phyloP scores from a whole-genome alignment of 371 early-diverging fungal species.

The Smittium culicis region DNA sequence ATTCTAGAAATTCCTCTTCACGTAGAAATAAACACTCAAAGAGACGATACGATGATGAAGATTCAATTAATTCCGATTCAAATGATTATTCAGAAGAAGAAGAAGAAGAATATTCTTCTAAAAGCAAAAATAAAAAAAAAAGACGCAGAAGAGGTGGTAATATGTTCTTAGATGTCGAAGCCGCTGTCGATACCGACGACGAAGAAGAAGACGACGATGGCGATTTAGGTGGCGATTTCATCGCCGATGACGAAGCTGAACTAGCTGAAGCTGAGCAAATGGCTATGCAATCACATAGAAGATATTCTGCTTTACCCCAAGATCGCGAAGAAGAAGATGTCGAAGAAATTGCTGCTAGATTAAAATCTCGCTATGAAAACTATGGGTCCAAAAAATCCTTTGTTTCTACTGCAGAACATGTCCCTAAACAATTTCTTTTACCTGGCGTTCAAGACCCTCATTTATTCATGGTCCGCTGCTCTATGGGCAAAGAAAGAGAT shows the following conservation, averaged over 20 bases:
- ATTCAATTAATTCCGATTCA: constrained; percentile 25
- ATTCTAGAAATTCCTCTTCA: constrained; percentile 6
- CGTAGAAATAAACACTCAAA: constrained; percentile 34
- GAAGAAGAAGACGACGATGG: constrained; percentile 64
- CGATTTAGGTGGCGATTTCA: constrained; percentile 62
- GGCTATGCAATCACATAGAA: constrained; percentile 30
- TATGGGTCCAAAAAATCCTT: constrained; percentile 22
- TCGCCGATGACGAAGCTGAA: constrained; percentile 53
- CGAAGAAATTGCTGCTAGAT: constrained; percentile 64
- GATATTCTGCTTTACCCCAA: constrained; percentile 36
- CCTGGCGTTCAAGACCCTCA: constrained; percentile 85
- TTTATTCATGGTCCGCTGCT: constrained; percentile 87
- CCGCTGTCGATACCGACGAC: constrained; percentile 59
- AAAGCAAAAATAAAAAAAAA: constrained; percentile 21
- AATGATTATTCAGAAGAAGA: constrained; percentile 12
- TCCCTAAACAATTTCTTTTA: constrained; percentile 63
- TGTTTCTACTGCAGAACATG: constrained; percentile 40
- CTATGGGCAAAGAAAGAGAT: constrained; percentile 81
- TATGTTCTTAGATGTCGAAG: constrained; percentile 46
- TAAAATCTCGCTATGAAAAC: constrained; percentile 66
- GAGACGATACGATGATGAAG: constrained; percentile 39
- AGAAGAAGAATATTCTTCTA: constrained; percentile 16
- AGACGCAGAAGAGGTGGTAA: constrained; percentile 32
- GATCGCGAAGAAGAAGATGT: constrained; percentile 64
- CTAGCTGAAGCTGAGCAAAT: constrained; percentile 40